A percentile compares a stretch with the other conserved stretches of the same genome.
These are phyloP conservation scores for Penicillium silybi DNA, from an alignment of 495 filamentous ascomycete species.

Conservation along the genomic window DNA sequence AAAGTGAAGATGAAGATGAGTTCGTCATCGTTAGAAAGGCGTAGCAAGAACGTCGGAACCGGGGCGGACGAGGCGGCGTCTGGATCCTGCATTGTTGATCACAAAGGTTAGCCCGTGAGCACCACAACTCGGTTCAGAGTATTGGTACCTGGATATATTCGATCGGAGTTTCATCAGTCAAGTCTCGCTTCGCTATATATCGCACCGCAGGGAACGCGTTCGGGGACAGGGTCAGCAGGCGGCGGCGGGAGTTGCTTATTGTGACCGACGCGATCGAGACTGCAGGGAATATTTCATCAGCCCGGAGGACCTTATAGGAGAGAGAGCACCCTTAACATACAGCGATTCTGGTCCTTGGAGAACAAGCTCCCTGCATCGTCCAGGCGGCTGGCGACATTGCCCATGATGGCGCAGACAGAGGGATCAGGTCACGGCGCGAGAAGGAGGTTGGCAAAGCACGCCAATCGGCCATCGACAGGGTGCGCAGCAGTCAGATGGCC, in stretches of 20 bases:
- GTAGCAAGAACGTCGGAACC: constrained; percentile 74
- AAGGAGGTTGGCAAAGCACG: constrained; percentile 28
- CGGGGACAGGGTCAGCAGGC: constrained; percentile 74
- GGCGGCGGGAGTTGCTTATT: constrained; percentile 72
- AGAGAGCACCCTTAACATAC: constrained; percentile 45
- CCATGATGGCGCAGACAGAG: constrained; percentile 57
- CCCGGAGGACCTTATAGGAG: not conserved
- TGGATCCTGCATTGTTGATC: constrained; percentile 59
- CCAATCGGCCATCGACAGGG: constrained; percentile 36
- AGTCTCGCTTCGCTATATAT: constrained; percentile 70
- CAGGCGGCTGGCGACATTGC: constrained; percentile 84
- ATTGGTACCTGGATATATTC: constrained; percentile 85
- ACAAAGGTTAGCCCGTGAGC: not conserved
- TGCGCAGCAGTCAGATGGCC: constrained; percentile 27
- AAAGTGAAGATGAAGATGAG: constrained; percentile 90
- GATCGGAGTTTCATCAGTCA: constrained; percentile 68
- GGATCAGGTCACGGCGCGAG: constrained; percentile 30
- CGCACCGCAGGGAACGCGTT: constrained; percentile 85
- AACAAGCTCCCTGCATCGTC: constrained; percentile 82
- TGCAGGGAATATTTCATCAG: constrained; percentile 34
- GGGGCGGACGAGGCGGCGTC: constrained; percentile 55
- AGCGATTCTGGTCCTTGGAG: constrained; percentile 84
- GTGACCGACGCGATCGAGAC: constrained; percentile 80
- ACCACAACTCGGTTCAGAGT: not conserved
- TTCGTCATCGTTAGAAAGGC: constrained; percentile 86